These are phyloP conservation scores for Amanita fuliginea DNA, from an alignment of 768 basidiomycete species.

Conservation along the genomic window DNA sequence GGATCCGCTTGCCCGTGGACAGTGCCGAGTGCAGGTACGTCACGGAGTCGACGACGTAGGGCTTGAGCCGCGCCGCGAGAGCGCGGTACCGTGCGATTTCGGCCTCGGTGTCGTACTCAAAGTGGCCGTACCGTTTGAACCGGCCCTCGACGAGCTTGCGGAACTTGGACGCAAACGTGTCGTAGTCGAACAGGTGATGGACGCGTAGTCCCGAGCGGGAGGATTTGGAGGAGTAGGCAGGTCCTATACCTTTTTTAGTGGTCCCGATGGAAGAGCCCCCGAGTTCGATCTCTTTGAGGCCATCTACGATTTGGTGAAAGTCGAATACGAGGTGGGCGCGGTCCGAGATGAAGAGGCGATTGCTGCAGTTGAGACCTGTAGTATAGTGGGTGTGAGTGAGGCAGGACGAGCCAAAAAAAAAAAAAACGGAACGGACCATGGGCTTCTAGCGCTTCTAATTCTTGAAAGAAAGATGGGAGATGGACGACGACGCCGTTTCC, in stretches of 20 bases:
- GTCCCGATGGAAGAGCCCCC: constrained; percentile 95
- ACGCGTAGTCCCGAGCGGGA: constrained; percentile 92
- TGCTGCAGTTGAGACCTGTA: constrained; percentile 74
- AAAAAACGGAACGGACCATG: constrained; percentile 46
- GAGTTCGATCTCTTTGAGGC: constrained; percentile 94
- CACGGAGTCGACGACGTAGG: constrained; percentile 86
- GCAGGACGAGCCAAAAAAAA: not conserved
- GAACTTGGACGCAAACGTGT: constrained; percentile 84
- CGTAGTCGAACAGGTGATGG: constrained; percentile 89
- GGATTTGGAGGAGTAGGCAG: constrained; percentile 96
- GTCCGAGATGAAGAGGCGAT: constrained; percentile 87
- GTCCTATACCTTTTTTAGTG: constrained; percentile 96
- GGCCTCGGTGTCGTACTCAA: constrained; percentile 97
- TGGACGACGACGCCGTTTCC: constrained; percentile 96
- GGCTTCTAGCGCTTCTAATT: constrained; percentile 74
- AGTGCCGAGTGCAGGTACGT: constrained; percentile 78
- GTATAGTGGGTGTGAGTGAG: not conserved
- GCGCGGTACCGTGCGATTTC: constrained; percentile 76
- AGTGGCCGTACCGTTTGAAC: constrained; percentile 95
- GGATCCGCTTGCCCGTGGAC: constrained; percentile 53
- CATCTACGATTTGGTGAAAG: constrained; percentile 99
- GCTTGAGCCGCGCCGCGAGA: constrained; percentile 74
- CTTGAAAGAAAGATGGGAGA: constrained; percentile 87
- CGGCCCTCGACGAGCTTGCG: constrained; percentile 91
- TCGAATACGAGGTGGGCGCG: constrained; percentile 97